Evolutionary conservation across 139 green algal species (phyloP), one percentile per base, ranked within the genome.

Genomic region (Asterochloris erici): DNA sequence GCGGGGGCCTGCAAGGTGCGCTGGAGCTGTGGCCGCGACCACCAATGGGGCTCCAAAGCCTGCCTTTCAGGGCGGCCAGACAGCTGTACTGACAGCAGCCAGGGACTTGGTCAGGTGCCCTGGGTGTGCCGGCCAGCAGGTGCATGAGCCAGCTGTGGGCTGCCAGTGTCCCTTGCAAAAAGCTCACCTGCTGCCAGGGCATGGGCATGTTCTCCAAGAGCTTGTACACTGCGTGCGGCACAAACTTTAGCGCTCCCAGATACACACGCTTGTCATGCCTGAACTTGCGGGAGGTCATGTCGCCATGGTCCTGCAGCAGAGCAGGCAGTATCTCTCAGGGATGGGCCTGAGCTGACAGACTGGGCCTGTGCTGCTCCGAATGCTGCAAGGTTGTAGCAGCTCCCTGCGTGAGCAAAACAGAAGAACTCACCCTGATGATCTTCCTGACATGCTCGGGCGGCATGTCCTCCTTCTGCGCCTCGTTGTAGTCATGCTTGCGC

Each of bases 131-230:
- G 6, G 38, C 38, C 38, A 54, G 38, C 38, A 54, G 38, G 38
- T 54, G 2, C 6, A 54, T 54, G 38, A 54, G 38, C 38, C 38
- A 54, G 38, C 38, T 54, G 38, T 54, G 38, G 38, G 38, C 38
- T 54, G 38, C 38, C 38, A 54, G 38, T 54, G 38, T 54, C 38
- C 38, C 38, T 6, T 54, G 38, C 38, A 54, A 54, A 21, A 63
- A 14, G 10, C 87, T 38, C 81, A 95, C 93, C 92, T 98, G 94
- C 87, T 99, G 96, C 97, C 97, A 99, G 11, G 97, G 97, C 96
- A 99, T 99, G 17, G 97, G 97, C 96, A 99, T 99, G 93, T 99
- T 99, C 90, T 99, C 97, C 87, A 99, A 90, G 78, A 99, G 94
- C 93, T 99, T 99, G 90, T 97, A 98, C 54, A 99, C 96, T 11